A percentile compares a stretch with the other conserved stretches of the same genome.
Conservation (phyloP, 73 alveolate species). For the Paramecium pentaurelia region DNA sequence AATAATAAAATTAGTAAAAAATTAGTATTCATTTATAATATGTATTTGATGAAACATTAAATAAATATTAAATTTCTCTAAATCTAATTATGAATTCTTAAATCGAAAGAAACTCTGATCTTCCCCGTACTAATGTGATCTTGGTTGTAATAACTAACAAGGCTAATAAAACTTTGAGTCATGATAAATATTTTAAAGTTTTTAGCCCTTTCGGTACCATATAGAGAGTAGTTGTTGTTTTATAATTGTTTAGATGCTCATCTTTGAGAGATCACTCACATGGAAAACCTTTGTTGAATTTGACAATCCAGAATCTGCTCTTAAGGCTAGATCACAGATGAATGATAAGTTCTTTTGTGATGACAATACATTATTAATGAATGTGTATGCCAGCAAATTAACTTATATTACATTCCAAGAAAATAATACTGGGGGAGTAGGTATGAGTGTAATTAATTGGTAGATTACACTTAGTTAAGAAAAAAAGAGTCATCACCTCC, state of each 20-base stretch:
- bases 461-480: slow-evolving; percentile 17
- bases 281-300: slow-evolving; percentile 31
- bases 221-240: neutral
- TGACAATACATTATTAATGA: slow-evolving; percentile 18
- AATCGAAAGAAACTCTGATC: slow-evolving; percentile 17
- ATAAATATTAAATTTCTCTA: neutral
- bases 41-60: neutral
- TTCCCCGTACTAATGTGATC: slow-evolving; percentile 40
- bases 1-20: neutral
- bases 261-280: slow-evolving; percentile 43
- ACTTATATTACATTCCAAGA: slow-evolving; percentile 12
- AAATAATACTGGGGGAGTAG: slow-evolving; percentile 42
- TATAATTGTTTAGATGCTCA: neutral
- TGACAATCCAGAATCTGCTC: slow-evolving; percentile 22
- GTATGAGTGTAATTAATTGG: neutral
- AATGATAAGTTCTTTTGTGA: slow-evolving; percentile 28
- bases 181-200: slow-evolving; percentile 34
- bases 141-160: slow-evolving; percentile 14
- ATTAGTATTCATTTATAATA: neutral
- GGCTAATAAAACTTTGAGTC: slow-evolving; percentile 22
- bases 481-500: neutral
- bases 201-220: slow-evolving; percentile 42
- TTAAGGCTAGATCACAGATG: neutral
- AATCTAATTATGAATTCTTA: slow-evolving; percentile 30
- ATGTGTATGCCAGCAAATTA: slow-evolving; percentile 34